Base-by-base conservation (phyloP, 495 filamentous ascomycete species). In the Trichocladium antarcticum region DNA sequence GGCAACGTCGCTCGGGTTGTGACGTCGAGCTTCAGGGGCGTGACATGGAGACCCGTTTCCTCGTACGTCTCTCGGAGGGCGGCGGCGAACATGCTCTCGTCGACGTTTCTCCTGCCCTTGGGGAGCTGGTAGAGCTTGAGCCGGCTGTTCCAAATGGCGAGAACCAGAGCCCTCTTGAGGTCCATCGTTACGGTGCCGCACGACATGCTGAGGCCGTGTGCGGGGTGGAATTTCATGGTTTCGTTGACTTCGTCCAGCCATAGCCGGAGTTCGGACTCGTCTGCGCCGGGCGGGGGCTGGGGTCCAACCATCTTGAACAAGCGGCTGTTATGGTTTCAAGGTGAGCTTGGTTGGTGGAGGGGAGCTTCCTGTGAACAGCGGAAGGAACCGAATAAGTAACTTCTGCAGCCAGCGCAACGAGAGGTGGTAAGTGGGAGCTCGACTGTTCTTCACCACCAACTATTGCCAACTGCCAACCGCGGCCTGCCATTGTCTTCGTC, bases 151-250 rank as follows among this genome's bases (percentile, higher is more conserved):
- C 57, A 69, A 40, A 73, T 59, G 29, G 67, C 24, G 22, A 73
- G 57, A 12, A 72, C 60, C 51, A 58, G 63, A 42, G 53, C 59
- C 11, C 57, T 56, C 15, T 45, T 46, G 19, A 65, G 58, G 49
- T 71, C 64, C 40, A 73, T 36, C 27, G 68, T 69, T 37, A 73
- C 69, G 10, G 68, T 70, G 49, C 70, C 70, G 52, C 68, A 71
- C 28, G 68, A 71, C 37, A 72, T 67, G 35, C 65, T 55, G 21
- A 71, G 57, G 17, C 62, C 62, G 37, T 65, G 55, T 20, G 70
- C 69, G 15, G 63, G 65, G 14, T 31, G 47, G 32, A 63, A 65
- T 1, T n/a, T 35, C 62, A 65, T 65, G 48, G 42, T 58, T 10
- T 36, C 36, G 53, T 65, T 57, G 43, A 64, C 54, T 9, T 45